Evolutionary conservation across 192 early-diverging fungal genomes (phyloP).

Genomic region (Paraglomus brasilianum): DNA sequence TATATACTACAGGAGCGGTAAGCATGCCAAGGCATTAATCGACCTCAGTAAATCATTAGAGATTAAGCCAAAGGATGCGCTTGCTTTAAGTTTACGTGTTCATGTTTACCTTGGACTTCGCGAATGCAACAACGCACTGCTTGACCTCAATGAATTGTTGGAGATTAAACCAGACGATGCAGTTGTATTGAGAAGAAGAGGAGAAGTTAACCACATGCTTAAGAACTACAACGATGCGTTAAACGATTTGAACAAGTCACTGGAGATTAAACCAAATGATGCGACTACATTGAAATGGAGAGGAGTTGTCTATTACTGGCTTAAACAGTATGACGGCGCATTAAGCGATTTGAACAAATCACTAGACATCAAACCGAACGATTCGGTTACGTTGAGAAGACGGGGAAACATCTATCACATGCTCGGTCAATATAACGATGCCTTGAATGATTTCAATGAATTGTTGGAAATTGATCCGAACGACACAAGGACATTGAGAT

Average conservation of each 20-base stretch:
- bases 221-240: background rate
- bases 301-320: background rate
- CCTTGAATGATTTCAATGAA: background rate
- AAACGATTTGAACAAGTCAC: background rate
- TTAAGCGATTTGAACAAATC: background rate
- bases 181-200: background rate
- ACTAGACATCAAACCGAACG: background rate
- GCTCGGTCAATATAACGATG: background rate
- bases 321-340: slow-evolving; percentile 3
- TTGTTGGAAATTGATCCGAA: slow-evolving; percentile 2
- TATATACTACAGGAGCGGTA: background rate
- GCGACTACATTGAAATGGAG: background rate
- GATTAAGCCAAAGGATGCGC: background rate
- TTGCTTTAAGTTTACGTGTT: background rate
- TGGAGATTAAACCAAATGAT: slow-evolving; percentile 10
- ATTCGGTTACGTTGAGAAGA: background rate
- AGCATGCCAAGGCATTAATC: background rate
- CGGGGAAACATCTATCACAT: slow-evolving; percentile 1
- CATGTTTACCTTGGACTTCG: background rate
- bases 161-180: background rate
- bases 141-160: background rate
- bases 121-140: background rate
- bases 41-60: slow-evolving; percentile 18
- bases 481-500: background rate
- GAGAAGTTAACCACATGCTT: background rate